Conservation (phyloP, 148 eudicot genomes). For the Camellia sinensis region DNA sequence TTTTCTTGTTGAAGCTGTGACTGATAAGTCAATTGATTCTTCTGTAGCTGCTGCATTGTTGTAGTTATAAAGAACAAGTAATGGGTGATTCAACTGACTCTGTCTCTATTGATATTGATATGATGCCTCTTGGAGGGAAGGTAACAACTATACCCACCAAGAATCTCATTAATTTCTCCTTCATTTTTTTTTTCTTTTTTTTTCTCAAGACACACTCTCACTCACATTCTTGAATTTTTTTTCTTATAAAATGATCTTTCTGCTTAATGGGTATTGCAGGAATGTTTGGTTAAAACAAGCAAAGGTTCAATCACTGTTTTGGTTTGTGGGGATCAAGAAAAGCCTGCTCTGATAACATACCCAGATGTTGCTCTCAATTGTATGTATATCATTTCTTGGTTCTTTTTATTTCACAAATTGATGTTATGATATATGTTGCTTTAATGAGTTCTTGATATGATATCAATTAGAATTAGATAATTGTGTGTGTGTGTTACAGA, state of each 20-base stretch:
- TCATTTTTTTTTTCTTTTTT: not conserved
- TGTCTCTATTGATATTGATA: constrained; percentile 18
- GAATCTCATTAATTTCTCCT: not conserved
- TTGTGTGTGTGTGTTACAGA: not conserved
- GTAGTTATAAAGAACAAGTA: not conserved
- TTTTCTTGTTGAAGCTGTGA: not conserved
- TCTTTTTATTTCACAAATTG: not conserved
- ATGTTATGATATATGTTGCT: not conserved
- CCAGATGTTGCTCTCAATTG: constrained; percentile 34
- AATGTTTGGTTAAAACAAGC: constrained; percentile 21
- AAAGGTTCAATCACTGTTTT: constrained; percentile 24
- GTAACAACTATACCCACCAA: not conserved
- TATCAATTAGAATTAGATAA: not conserved
- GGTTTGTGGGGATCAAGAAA: constrained; percentile 26
- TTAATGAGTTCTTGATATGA: not conserved
- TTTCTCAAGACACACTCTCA: not conserved
- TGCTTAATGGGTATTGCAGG: constrained; percentile 19
- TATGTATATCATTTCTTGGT: constrained; percentile 6
- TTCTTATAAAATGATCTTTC: not conserved
- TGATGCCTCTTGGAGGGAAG: constrained; percentile 14
- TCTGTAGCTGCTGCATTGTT: not conserved
- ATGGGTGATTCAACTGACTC: constrained; percentile 18
- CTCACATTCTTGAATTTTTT: not conserved
- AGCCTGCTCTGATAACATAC: constrained; percentile 35
- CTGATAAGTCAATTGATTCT: not conserved